Conservation (phyloP, 2,329 filamentous ascomycete genomes). For the Ascochyta lentis region DNA sequence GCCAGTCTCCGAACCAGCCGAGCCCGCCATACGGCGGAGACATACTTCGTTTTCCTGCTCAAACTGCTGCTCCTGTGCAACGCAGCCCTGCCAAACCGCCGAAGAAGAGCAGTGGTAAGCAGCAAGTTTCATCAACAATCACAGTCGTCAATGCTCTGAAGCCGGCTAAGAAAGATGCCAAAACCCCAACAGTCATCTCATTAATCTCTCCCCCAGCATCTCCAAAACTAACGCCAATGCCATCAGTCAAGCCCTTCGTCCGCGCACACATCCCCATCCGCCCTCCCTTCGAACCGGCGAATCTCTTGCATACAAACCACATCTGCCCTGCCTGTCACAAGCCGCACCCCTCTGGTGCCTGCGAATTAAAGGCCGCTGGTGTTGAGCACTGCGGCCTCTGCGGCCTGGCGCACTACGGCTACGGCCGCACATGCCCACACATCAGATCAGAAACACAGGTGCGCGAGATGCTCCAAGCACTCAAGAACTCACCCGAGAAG, state of each 20-base stretch:
- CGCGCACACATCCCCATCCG: constrained; percentile 40
- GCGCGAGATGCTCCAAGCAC: constrained; percentile 66
- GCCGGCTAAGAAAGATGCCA: neutral
- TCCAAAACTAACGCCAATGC: constrained; percentile 18
- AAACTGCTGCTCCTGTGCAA: neutral
- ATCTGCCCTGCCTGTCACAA: constrained; percentile 62
- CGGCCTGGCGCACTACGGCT: constrained; percentile 66
- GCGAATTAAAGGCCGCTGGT: constrained; percentile 65
- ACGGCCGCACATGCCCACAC: constrained; percentile 65
- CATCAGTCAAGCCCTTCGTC: constrained; percentile 42
- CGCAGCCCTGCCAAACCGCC: neutral
- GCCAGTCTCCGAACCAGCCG: constrained; percentile 1
- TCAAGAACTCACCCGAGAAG: constrained; percentile 66
- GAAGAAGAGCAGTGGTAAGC: constrained; percentile 12
- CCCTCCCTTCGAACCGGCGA: constrained; percentile 34
- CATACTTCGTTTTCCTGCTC: neutral
- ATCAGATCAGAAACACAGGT: constrained; percentile 69
- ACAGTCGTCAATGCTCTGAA: constrained; percentile 6
- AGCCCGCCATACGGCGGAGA: neutral
- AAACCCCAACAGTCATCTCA: constrained; percentile 6
- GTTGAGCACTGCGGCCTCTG: constrained; percentile 70
- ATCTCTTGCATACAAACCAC: constrained; percentile 20
- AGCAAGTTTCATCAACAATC: neutral
- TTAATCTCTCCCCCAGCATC: constrained; percentile 5
- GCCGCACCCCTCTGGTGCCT: constrained; percentile 64